Evolutionary conservation across 1,284 basidiomycete species (phyloP).

Genomic region (Puccinia hordei): DNA sequence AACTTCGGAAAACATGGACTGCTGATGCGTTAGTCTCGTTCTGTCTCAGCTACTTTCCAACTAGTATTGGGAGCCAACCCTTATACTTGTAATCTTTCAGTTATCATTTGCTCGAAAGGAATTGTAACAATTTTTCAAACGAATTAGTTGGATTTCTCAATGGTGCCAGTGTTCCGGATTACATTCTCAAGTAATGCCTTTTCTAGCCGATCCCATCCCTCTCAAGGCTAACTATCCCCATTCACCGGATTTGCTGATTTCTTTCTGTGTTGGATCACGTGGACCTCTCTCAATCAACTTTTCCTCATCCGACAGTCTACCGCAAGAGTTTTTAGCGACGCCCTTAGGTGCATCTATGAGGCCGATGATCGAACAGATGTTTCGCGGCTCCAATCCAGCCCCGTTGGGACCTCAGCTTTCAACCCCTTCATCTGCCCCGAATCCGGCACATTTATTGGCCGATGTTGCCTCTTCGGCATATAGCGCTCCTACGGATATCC

Average conservation of each 20-base stretch:
- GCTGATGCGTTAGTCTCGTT: conserved; percentile 59
- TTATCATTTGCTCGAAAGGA: conserved; percentile 48
- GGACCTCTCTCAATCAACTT: conserved; percentile 54
- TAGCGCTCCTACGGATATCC: neutral
- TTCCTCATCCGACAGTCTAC: conserved; percentile 56
- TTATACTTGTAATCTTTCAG: neutral
- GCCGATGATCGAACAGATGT: conserved; percentile 59
- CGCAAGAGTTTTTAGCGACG: conserved; percentile 59
- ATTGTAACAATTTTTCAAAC: conserved; percentile 50
- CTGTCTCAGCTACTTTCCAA: conserved; percentile 5
- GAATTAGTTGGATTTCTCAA: conserved; percentile 44
- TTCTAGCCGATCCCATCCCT: neutral
- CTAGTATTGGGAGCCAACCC: neutral
- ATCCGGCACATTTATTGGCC: conserved; percentile 27
- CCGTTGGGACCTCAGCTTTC: conserved; percentile 8
- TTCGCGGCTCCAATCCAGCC: conserved; percentile 48
- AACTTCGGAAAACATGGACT: conserved; percentile 57
- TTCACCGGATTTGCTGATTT: neutral
- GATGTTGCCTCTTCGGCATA: conserved; percentile 44
- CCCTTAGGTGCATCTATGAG: conserved; percentile 59
- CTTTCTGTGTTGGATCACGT: neutral
- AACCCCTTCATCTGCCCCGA: conserved; percentile 7
- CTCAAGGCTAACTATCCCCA: neutral
- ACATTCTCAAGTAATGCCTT: conserved; percentile 38
- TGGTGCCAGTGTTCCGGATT: conserved; percentile 37